Base-by-base conservation (phyloP, 352 stramenopile genomes). In the Pythium aquatile region DNA sequence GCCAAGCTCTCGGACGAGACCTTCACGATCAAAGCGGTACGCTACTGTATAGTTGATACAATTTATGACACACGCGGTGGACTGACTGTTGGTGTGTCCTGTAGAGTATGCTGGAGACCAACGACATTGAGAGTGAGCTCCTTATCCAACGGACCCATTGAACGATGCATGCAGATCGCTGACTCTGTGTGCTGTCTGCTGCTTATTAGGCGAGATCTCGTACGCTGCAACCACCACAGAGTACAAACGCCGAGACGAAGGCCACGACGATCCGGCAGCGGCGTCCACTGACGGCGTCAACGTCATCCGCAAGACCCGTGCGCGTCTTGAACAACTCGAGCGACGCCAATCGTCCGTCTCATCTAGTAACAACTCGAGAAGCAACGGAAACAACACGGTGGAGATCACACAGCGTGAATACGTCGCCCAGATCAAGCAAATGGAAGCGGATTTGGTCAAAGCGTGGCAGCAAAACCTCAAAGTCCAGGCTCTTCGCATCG, bases 391-490 rank as follows among this genome's bases (percentile, higher is more conserved):
- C 26, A 56, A 52, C 6, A 65, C 63, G 2, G 75, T 93, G 42
- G 81, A 96, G 57, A 79, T 97, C 28, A 88, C 83, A 1, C 86
- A 96, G 44, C 86, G 67, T 35, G 88, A 97, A 57, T 97, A 96
- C 59, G 77, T 87, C 13, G 69, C 73, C 4, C 88, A 89, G 0
- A 78, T 97, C 40, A 81, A 90, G 47, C 74, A 82, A 42, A 90
- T 98, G 78, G 59, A 96, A 47, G 75, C 64, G 20, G 74, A 88
- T 33, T 61, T 96, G 30, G 65, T 87, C 1, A 64, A 69, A 4
- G 87, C 73, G 7, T 98, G 92, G 92, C 63, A 83, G 14, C 79
- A 87, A 16, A 93, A 97, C 33, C 76, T 96, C 40, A 95, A 96
- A 55, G 92, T 98, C 2, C 69, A 85, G 32, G 85, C 87, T 1